Evolutionary conservation across 179 eudicot species (phyloP), one percentile per base, ranked within the genome.

Genomic region (Silene coronaria): DNA sequence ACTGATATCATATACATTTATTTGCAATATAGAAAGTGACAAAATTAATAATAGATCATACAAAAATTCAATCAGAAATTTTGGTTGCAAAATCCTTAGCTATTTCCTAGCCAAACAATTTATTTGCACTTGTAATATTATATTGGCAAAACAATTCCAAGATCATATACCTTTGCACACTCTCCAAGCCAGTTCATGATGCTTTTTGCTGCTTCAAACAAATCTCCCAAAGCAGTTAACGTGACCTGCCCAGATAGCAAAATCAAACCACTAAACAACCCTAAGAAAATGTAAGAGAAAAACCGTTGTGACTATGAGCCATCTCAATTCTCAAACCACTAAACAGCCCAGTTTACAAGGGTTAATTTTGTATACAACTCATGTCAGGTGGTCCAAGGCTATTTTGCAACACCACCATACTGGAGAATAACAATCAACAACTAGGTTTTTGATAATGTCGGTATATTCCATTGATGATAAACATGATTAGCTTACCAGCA

Each of bases 131-230:
- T 28, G 32, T 28, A 1, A 28, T 28, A 28, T 28, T 28, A 28
- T 28, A 28, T 3, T 28, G 32, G 32, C 12, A 38, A 38, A 38
- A 38, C 45, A 38, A 9, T 8, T 38, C 45, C 12, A 38, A 61
- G 28, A 77, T 21, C 67, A 68, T 86, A 67, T 74, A 90, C 99
- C 99, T 90, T 95, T 66, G 99, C 99, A 86, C 97, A 95, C 14
- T 90, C 99, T 74, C 97, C 97, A 75, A 95, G 97, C 99, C 99
- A 95, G 77, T 81, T 84, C 99, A 95, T 95, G 74, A 95, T 95
- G 81, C 87, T 76, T 71, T 94, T 87, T 75, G 99, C 97, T 79
- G 96, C 95, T 86, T 90, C 89, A 84, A 95, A 95, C 97, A 92
- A 89, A 79, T 92, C 96, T 75, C 85, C 99, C 17, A 95, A 71